Conservation (phyloP, 441 rosid genomes). For the Euphorbia celastroides region DNA sequence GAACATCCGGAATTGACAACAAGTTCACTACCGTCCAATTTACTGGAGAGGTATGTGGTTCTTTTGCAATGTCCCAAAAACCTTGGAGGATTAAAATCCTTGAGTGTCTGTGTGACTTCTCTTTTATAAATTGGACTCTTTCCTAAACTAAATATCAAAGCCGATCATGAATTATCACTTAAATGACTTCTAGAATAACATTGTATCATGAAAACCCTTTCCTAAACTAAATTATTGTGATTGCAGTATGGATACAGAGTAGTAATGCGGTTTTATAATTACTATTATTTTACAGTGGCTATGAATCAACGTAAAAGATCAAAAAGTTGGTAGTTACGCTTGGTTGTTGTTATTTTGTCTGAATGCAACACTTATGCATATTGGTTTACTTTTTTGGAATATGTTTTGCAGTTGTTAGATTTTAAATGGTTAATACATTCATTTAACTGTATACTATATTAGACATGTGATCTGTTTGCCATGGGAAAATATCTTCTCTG, state of each 20-base stretch:
- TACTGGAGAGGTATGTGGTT: slow-evolving; percentile 75
- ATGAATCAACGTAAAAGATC: background rate
- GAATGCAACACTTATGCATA: background rate
- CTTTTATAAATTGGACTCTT: background rate
- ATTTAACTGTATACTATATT: background rate
- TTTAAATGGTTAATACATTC: background rate
- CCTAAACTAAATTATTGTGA: background rate
- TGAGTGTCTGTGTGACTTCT: background rate
- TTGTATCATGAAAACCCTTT: background rate
- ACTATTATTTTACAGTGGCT: background rate
- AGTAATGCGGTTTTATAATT: background rate
- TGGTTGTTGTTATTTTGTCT: background rate
- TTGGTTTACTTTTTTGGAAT: background rate
- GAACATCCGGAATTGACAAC: slow-evolving; percentile 94
- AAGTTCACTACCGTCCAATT: slow-evolving; percentile 90
- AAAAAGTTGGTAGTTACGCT: background rate
- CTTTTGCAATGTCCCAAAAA: background rate
- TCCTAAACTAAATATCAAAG: background rate
- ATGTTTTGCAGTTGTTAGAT: background rate
- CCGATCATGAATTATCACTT: background rate
- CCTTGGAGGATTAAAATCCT: background rate
- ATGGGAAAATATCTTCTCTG: background rate
- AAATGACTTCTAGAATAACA: background rate
- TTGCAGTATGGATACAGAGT: background rate
- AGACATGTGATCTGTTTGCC: background rate